Evolutionary conservation across 257 asterid species (phyloP).

Genomic region (Solanum ossicruentum): DNA sequence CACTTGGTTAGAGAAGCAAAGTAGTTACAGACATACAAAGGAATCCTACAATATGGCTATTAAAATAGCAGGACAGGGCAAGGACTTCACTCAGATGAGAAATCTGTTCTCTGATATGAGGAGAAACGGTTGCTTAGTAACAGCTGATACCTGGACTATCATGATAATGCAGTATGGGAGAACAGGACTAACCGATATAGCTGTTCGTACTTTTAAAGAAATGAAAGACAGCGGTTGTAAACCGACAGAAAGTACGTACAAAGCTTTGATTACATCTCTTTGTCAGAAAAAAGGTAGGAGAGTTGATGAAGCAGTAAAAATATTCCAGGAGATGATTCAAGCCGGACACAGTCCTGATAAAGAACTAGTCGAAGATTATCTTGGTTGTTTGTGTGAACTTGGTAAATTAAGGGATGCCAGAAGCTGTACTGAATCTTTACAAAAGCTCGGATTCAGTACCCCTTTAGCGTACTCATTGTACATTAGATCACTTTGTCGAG

Average conservation of each 20-base stretch:
- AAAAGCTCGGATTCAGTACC: conserved; percentile 38
- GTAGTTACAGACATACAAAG: conserved; percentile 39
- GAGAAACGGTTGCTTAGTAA: conserved; percentile 40
- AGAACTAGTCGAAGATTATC: conserved; percentile 47
- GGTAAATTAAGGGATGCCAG: conserved; percentile 45
- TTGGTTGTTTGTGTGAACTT: conserved; percentile 58
- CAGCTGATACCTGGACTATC: conserved; percentile 83
- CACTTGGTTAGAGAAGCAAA: conserved; percentile 58
- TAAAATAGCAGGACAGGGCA: conserved; percentile 71
- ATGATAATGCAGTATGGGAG: conserved; percentile 84
- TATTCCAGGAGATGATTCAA: conserved; percentile 52
- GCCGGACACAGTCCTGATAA: conserved; percentile 45
- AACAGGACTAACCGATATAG: conserved; percentile 63
- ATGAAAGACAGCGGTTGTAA: conserved; percentile 49
- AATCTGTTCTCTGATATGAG: conserved; percentile 61
- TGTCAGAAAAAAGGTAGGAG: conserved; percentile 74
- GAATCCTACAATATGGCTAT: conserved; percentile 65
- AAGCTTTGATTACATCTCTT: conserved; percentile 42
- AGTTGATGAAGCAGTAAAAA: conserved; percentile 47
- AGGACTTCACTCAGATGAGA: conserved; percentile 74
- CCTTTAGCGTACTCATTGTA: conserved; percentile 56
- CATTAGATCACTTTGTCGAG: conserved; percentile 62
- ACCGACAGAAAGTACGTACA: conserved; percentile 47
- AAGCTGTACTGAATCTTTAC: conserved; percentile 40
- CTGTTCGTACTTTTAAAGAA: conserved; percentile 50